Evolutionary conservation across 2,329 filamentous ascomycete species (phyloP), one percentile per base, ranked within the genome.

Genomic region (Penicillium sp.): DNA sequence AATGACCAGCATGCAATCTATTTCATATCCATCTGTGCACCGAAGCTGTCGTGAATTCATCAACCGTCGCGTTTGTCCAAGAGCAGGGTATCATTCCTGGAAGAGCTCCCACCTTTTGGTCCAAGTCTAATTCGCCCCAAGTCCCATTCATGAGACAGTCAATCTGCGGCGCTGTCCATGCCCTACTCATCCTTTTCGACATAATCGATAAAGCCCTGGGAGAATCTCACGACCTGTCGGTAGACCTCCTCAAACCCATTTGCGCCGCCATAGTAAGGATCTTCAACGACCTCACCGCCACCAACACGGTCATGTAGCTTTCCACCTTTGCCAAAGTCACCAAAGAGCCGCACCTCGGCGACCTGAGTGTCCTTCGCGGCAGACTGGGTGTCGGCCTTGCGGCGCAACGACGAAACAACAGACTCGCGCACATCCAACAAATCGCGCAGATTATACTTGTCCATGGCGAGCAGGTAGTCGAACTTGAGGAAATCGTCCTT

Each of bases 381-480:
- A 15, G 66, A 63, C 51, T 66, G 62, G 35, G 59, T 58, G n/a
- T 62, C 61, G 4, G 65, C 57, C 54, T 70, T 72, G 71, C 85
- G 83, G 22, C 60, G 56, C 72, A 84, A 86, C 35, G 69, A 67
- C 14, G 66, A 60, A 20, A 81, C 75, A 37, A 84, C 81, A n/a
- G 77, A 76, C 10, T 83, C 79, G 65, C 84, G 85, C 65, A 85
- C 81, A 60, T 86, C 81, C 69, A 87, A 75, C 59, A 96, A 78
- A 70, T 96, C 86, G 8, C 83, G 81, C 47, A 96, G 80, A 74
- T 98, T 98, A 48, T 87, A 86, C 51, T 86, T 82, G 73, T 99
- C 95, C 95, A 99, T 99, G 61, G 91, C 93, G 58, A 99, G 88
- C 61, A 99, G 88, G 78, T 96, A 98, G 76, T 98, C 92, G 71